Base-by-base conservation (phyloP, 495 filamentous ascomycete genomes). In the Amphirosellinia nigrospora region DNA sequence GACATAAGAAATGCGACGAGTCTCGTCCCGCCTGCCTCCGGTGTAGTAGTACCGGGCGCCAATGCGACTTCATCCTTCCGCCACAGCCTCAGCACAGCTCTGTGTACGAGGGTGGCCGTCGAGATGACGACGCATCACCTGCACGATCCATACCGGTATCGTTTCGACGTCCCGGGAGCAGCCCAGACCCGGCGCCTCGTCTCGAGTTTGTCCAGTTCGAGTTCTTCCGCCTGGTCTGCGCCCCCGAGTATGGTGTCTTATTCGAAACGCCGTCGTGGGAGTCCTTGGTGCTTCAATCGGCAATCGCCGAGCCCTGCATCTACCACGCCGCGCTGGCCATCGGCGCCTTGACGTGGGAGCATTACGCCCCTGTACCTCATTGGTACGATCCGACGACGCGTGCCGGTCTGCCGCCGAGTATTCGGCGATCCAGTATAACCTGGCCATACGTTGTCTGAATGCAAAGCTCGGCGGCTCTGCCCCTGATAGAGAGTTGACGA, bases 1-100 rank as follows among this genome's bases (percentile, higher is more conserved):
- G 73, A 60, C 73, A 70, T 63, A 75, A 75, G 68, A 75, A 87
- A 83, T 87, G 85, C 58, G 85, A 87, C 78, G 85, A 86, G 75
- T 74, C 79, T 11, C 79, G 79, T 26, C 85, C 85, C 13, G 77
- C 84, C 55, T 86, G 85, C 70, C 79, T 76, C 66, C 80, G 80
- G 68, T 87, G 85, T 73, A 76, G 79, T 56, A 81, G 80, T 62
- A 82, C 84, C 32, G 79, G 79, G 56, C 79, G 85, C 21, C 56
- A 75, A 61, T 87, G 85, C 75, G 73, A 75, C 38, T 73, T 75
- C 60, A 62, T 71, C 61, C 66, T 66, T 36, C 69, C 65, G 72
- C 61, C 61, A 60, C 60, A 34, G 28, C 48, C 70, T 13, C 26
- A 9, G 11, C 64, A 15, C 45, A 28, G 4, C 43, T 28, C 64